phyloP scores from a whole-genome alignment of 2,329 filamentous ascomycete genomes.

The Sarocladiaceae sp. region DNA sequence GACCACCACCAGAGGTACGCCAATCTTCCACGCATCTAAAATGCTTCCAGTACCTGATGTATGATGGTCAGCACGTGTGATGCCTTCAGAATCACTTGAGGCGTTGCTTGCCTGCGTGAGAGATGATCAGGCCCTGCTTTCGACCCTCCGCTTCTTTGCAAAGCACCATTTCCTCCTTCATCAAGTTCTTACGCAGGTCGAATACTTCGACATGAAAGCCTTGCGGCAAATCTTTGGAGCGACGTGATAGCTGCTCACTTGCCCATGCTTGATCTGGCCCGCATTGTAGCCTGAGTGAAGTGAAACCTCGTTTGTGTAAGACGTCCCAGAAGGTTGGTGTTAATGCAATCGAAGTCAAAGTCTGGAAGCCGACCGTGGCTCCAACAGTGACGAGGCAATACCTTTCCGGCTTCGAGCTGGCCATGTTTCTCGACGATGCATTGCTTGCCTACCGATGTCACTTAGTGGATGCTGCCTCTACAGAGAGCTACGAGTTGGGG shows the following conservation, averaged over 20 bases:
- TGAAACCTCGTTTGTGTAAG: slow-evolving; percentile 59
- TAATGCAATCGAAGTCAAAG: slow-evolving; percentile 65
- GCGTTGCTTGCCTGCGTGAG: slow-evolving; percentile 69
- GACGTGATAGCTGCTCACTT: slow-evolving; percentile 16
- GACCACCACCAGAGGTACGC: slow-evolving; percentile 79
- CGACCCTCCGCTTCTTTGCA: slow-evolving; percentile 44
- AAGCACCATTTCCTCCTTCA: slow-evolving; percentile 46
- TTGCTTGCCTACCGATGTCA: not conserved
- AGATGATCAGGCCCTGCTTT: slow-evolving; percentile 71
- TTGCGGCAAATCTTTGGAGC: slow-evolving; percentile 19
- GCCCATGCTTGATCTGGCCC: slow-evolving; percentile 57
- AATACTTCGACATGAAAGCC: slow-evolving; percentile 25
- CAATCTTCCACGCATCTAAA: slow-evolving; percentile 71
- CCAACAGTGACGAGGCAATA: slow-evolving; percentile 85
- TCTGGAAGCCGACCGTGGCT: slow-evolving; percentile 79
- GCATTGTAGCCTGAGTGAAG: slow-evolving; percentile 73
- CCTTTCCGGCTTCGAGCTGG: slow-evolving; percentile 15
- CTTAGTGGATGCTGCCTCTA: not conserved
- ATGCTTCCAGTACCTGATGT: slow-evolving; percentile 79
- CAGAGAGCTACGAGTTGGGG: not conserved
- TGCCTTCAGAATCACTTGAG: not conserved
- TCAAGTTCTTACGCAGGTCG: slow-evolving; percentile 27
- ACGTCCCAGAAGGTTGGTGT: slow-evolving; percentile 56
- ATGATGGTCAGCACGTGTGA: not conserved
- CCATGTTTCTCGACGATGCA: slow-evolving; percentile 11